Evolutionary conservation across 169 alveolate genomes (phyloP).

Genomic region (Plasmodium coatneyi): DNA sequence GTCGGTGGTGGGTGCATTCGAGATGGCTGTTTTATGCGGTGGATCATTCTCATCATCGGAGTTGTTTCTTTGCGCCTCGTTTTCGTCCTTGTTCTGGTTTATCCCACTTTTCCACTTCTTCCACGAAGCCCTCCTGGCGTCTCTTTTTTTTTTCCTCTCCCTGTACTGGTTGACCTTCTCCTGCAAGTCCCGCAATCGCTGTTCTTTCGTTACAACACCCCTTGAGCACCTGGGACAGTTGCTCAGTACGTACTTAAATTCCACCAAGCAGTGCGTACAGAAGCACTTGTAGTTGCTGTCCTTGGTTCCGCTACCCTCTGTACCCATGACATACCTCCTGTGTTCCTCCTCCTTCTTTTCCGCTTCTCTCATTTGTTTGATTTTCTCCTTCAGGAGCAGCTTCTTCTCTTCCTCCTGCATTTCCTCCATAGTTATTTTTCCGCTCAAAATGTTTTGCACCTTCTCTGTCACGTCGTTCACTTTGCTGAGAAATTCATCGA

Average conservation of each 20-base stretch:
- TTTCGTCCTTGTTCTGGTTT: background rate
- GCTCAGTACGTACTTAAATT: background rate
- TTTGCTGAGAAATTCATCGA: slow-evolving; percentile 12
- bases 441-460: background rate
- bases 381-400: slow-evolving; percentile 3
- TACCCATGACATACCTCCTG: slow-evolving; percentile 11
- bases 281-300: slow-evolving; percentile 7
- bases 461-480: slow-evolving; percentile 42
- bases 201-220: slow-evolving; percentile 22
- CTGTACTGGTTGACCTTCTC: slow-evolving; percentile 33
- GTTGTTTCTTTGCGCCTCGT: background rate
- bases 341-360: slow-evolving; percentile 22
- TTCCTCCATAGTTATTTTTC: slow-evolving; percentile 39
- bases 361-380: slow-evolving; percentile 36
- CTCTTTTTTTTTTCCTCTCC: slow-evolving; percentile 24
- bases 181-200: slow-evolving; percentile 16
- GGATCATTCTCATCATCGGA: background rate
- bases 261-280: slow-evolving; percentile 26
- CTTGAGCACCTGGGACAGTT: slow-evolving; percentile 35
- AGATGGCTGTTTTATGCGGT: background rate
- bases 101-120: background rate
- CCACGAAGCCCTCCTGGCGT: slow-evolving; percentile 35
- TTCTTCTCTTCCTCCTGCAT: slow-evolving; percentile 15
- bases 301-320: slow-evolving; percentile 11
- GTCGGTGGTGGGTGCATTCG: background rate